These are phyloP conservation scores for Thalassiosira mediterranea DNA, from an alignment of 352 stramenopile genomes.

Conservation along the genomic window DNA sequence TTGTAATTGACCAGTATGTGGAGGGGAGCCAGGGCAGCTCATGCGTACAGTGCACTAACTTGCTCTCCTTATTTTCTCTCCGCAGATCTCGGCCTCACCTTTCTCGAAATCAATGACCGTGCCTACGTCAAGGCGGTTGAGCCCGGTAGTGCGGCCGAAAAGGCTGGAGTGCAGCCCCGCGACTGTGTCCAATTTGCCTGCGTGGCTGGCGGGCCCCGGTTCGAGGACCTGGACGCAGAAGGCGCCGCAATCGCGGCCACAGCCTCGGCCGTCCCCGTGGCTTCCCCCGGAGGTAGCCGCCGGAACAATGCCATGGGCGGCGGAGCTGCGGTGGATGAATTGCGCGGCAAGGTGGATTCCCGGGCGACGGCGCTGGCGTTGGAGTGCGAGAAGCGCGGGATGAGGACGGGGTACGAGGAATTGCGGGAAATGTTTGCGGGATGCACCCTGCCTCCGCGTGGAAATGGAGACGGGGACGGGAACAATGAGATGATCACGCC, in stretches of 20 bases:
- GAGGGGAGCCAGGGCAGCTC: no score
- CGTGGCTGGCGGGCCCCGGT: slow-evolving; percentile 56
- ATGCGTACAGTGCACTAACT: no score
- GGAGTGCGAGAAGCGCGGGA: slow-evolving; percentile 67
- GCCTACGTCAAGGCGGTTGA: slow-evolving; percentile 74
- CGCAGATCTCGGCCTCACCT: slow-evolving; percentile 67
- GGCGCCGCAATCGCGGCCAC: not conserved
- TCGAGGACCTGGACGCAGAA: slow-evolving; percentile 26
- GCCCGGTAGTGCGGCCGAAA: slow-evolving; percentile 38
- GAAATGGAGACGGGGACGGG: not conserved
- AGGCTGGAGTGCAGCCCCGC: slow-evolving; percentile 60
- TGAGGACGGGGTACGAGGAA: slow-evolving; percentile 74
- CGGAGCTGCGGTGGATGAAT: slow-evolving; percentile 28
- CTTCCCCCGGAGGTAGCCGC: slow-evolving; percentile 17
- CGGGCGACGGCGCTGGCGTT: slow-evolving; percentile 57
- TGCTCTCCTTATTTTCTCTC: no score
- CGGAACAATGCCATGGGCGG: slow-evolving; percentile 11
- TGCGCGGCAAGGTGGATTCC: slow-evolving; percentile 13
- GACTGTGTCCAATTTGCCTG: slow-evolving; percentile 80
- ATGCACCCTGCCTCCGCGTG: slow-evolving; percentile 42
- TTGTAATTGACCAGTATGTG: no score
- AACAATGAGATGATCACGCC: not conserved
- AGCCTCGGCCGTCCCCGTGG: not conserved
- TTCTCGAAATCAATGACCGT: slow-evolving; percentile 77
- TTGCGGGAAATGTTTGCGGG: slow-evolving; percentile 58